Evolutionary conservation across 179 eudicot genomes (phyloP), one percentile per base, ranked within the genome.

Genomic region (Silene vulgaris): DNA sequence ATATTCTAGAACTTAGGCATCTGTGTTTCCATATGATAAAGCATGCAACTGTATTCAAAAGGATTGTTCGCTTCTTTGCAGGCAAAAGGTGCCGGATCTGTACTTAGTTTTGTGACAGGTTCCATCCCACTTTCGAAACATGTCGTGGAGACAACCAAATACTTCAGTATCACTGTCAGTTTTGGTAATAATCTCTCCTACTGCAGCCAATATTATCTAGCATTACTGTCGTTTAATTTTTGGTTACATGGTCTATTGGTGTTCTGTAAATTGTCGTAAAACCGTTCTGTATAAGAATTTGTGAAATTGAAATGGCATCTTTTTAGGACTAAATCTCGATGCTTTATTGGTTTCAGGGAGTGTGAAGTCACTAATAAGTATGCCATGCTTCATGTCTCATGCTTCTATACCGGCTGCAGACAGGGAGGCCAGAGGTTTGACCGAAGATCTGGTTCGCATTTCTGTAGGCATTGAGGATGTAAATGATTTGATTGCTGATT

Each of bases 351-450:
- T 65, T 73, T 32, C 86, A 94, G 98, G 97, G 78, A 92, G 99
- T 60, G 97, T 92, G 52, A 92, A 95, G 78, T 95, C 99, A 29
- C 97, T 95, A 50, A 95, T 95, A 83, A 95, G 97, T 90, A 80
- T 95, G 91, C 97, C 99, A 0, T 90, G 97, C 90, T 95, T 92
- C 77, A 95, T 95, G 99, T 95, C 99, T 21, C 99, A 95, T 69
- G 97, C 99, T 43, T 79, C 87, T 84, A 90, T 95, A 85, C 97
- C 97, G 17, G 85, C 89, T 35, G 88, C 74, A 23, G 91, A 86
- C 26, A 90, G 99, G 16, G 90, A 92, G 77, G 90, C 91, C 20
- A 85, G 97, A 84, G 99, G 99, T 62, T 81, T 92, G 45, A 89
- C 91, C 0, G 93, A 95, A 76, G 99, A 95, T 87, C 95, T 95